phyloP scores from a whole-genome alignment of 2,329 filamentous ascomycete species.

The Rutstroemia sydowiana region DNA sequence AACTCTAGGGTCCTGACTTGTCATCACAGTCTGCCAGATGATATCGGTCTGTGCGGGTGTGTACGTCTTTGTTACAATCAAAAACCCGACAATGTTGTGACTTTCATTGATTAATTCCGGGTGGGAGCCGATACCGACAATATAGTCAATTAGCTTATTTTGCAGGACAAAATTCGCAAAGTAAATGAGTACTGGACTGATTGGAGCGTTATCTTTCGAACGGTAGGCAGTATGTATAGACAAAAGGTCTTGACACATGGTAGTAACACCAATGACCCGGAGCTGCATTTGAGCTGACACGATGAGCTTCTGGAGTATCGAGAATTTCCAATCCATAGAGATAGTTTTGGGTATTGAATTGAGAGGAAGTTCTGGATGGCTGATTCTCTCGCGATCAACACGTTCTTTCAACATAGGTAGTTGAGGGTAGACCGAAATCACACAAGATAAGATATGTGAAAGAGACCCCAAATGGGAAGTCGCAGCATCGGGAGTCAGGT shows the following conservation, averaged over 20 bases:
- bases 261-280: slow-evolving; percentile 69
- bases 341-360: slow-evolving; percentile 10
- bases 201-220: slow-evolving; percentile 28
- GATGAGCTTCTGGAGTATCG: slow-evolving; percentile 62
- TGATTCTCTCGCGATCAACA: slow-evolving; percentile 23
- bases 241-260: slow-evolving; percentile 66
- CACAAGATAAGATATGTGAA: slow-evolving; percentile 37
- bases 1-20: slow-evolving; percentile 78
- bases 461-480: slow-evolving; percentile 35
- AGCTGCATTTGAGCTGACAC: slow-evolving; percentile 86
- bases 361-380: slow-evolving; percentile 14
- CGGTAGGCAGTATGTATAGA: slow-evolving; percentile 51
- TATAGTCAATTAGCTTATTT: slow-evolving; percentile 72
- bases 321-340: slow-evolving; percentile 57
- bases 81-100: slow-evolving; percentile 77
- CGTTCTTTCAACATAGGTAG: slow-evolving; percentile 17
- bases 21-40: slow-evolving; percentile 76
- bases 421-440: slow-evolving; percentile 28
- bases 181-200: slow-evolving; percentile 53
- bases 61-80: slow-evolving; percentile 73
- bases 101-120: slow-evolving; percentile 80
- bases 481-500: slow-evolving; percentile 41
- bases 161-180: slow-evolving; percentile 62
- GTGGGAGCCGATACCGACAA: slow-evolving; percentile 85
- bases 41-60: slow-evolving; percentile 64